Conservation (phyloP, 2,329 filamentous ascomycete species). For the Cordyceps fumosorosea region DNA sequence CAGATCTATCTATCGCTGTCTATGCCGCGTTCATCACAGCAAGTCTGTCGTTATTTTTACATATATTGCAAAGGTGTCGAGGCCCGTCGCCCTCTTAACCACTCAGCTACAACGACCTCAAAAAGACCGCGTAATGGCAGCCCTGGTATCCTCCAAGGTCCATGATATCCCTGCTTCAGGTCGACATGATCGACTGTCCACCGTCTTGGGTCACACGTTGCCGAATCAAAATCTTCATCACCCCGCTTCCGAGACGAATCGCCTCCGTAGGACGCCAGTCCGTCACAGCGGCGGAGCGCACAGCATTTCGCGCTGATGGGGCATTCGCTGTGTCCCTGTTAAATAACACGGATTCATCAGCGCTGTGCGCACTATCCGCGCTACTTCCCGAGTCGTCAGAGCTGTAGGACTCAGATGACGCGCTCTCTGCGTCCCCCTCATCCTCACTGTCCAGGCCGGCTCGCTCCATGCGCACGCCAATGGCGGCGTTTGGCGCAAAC, state of each 20-base stretch:
- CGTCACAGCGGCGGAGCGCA: neutral
- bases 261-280: neutral
- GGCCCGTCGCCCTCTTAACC: neutral
- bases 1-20: neutral
- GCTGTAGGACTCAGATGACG: neutral
- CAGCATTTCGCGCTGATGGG: neutral
- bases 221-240: slow-evolving; percentile 35
- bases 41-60: neutral
- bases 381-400: neutral
- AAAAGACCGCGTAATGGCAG: too few species aligned
- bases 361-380: neutral
- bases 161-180: too few species aligned
- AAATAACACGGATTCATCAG: neutral
- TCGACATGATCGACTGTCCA: slow-evolving; percentile 39
- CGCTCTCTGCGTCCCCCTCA: neutral
- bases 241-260: slow-evolving; percentile 28
- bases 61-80: neutral
- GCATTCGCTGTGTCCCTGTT: neutral
- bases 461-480: slow-evolving; percentile 21
- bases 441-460: neutral
- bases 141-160: too few species aligned
- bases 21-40: neutral
- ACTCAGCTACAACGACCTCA: neutral
- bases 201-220: slow-evolving; percentile 39
- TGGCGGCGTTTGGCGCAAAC: slow-evolving; percentile 38